Conservation (phyloP, 2,329 filamentous ascomycete genomes). For the Hyphodiscus sp. region DNA sequence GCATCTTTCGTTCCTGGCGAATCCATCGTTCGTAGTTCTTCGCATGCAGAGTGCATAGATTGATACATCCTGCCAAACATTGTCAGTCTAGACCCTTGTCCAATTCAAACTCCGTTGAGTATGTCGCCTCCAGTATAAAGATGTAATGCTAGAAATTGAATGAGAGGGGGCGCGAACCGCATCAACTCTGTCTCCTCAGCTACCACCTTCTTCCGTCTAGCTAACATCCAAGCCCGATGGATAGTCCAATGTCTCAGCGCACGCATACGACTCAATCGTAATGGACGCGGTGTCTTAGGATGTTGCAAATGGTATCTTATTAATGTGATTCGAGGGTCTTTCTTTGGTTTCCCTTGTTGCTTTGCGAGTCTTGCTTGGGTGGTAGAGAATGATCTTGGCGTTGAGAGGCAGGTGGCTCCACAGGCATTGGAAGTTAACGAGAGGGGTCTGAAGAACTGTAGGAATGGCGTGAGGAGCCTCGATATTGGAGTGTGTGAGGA, state of each 20-base stretch:
- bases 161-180: slow-evolving; percentile 38
- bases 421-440: neutral
- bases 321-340: slow-evolving; percentile 36
- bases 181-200: slow-evolving; percentile 64
- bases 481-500: slow-evolving; percentile 15
- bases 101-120: neutral
- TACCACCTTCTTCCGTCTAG: slow-evolving; percentile 61
- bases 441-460: slow-evolving; percentile 16
- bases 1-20: slow-evolving; percentile 50
- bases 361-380: slow-evolving; percentile 7
- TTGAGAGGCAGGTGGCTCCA: neutral
- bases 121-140: too few relatives aligned
- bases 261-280: slow-evolving; percentile 83
- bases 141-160: too few relatives aligned
- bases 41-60: slow-evolving; percentile 77
- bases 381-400: slow-evolving; percentile 17
- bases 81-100: neutral
- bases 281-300: slow-evolving; percentile 63
- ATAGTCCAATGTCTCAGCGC: slow-evolving; percentile 97
- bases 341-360: slow-evolving; percentile 8
- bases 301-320: slow-evolving; percentile 68
- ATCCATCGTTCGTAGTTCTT: slow-evolving; percentile 63
- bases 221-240: slow-evolving; percentile 88
- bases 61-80: slow-evolving; percentile 51
- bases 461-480: slow-evolving; percentile 23